Base-by-base conservation (phyloP, 345 rosid species). In the Corchorus capsularis region DNA sequence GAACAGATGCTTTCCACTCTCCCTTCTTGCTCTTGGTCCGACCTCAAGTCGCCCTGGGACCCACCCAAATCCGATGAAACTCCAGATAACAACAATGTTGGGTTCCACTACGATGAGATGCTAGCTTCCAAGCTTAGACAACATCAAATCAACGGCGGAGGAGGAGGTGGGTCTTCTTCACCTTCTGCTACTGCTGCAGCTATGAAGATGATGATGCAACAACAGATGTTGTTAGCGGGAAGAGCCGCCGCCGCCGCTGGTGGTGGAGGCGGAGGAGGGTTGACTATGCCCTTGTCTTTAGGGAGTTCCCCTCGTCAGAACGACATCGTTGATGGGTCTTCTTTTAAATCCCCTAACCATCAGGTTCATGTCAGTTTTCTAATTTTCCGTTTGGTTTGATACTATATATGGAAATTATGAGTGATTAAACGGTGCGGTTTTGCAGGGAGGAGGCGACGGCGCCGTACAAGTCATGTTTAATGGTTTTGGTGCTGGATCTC, bases 1-100 rank as follows among this genome's bases (percentile, higher is more conserved):
- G 94, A 90, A 39, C 96, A 93, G 76, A 90, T 95, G 90, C 89
- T 93, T 63, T 90, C 98, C 11, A 59, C 89, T 65, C 81, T 89
- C 43, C 92, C 97, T 71, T 83, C 94, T 32, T 84, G 80, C 63
- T 75, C 96, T 1, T 88, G 90, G 88, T 37, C 85, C 19, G 90
- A 85, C 81, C 81, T 79, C 13, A 81, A 73, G 54, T 34, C 83
- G 45, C 85, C 85, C 13, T 69, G 86, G 78, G 91, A 87, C 78
- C 63, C 84, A 6, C 82, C 83, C 50, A 81, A 76, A 47, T 82
- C 89, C 13, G 85, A 83, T 32, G 88, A 85, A 66, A 77, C 84
- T 32, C 71, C 79, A 6, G 76, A 75, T 2, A 80, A 82, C 47
- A 80, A 82, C 47, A 57, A 71, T 63, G 82, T 56, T 45, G 87